Conservation (phyloP, 805 yeast species). For the Candida khao-thaluensis region DNA sequence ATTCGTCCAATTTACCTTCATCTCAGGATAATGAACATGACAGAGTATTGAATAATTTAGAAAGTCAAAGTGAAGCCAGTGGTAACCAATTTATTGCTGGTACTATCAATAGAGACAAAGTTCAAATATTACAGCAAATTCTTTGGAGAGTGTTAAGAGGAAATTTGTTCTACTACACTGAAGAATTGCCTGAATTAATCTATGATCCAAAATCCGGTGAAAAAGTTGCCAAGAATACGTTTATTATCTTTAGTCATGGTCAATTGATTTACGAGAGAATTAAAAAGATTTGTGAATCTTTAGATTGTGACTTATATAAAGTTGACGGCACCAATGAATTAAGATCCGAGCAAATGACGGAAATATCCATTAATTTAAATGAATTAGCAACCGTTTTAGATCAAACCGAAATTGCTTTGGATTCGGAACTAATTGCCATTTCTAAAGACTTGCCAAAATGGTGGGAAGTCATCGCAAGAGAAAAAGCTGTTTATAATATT, state of each 20-base stretch:
- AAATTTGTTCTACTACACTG: constrained; percentile 74
- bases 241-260: constrained; percentile 93
- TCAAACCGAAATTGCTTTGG: constrained; percentile 56
- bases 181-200: constrained; percentile 68
- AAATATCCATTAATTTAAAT: constrained; percentile 25
- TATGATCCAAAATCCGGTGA: constrained; percentile 59
- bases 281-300: constrained; percentile 80
- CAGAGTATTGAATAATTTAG: constrained; percentile 32
- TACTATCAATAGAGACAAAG: constrained; percentile 70
- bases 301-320: constrained; percentile 75
- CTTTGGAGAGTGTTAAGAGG: constrained; percentile 94
- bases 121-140: constrained; percentile 72
- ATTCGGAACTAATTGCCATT: constrained; percentile 74
- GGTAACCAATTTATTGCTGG: constrained; percentile 61
- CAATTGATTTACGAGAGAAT: constrained; percentile 67
- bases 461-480: constrained; percentile 63
- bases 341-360: constrained; percentile 31
- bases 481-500: constrained; percentile 76
- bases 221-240: constrained; percentile 70
- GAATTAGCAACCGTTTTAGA: constrained; percentile 37
- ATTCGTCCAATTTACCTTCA: constrained; percentile 25
- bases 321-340: constrained; percentile 43
- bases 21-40: constrained; percentile 30
- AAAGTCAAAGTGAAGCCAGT: constrained; percentile 3
- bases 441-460: constrained; percentile 74